These are phyloP conservation scores for Plectosphaerella cucumerina DNA, from an alignment of 2,329 filamentous ascomycete species.

Conservation along the genomic window DNA sequence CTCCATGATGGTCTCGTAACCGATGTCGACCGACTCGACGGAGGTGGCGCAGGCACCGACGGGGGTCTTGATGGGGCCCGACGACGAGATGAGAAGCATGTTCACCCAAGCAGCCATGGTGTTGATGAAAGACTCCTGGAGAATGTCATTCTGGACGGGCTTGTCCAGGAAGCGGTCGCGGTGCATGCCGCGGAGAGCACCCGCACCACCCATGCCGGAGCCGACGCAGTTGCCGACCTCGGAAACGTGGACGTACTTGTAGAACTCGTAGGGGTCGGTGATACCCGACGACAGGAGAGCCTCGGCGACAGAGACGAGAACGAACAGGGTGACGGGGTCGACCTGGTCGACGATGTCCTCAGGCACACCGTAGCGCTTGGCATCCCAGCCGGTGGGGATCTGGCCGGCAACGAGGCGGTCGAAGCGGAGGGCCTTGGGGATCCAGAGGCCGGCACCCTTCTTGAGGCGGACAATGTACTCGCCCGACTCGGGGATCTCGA, in stretches of 20 bases:
- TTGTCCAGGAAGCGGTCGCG: conserved; percentile 96
- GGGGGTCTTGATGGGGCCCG: conserved; percentile 96
- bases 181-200: conserved; percentile 94
- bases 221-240: conserved; percentile 98
- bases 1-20: conserved; percentile 97
- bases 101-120: conserved; percentile 99
- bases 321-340: conserved; percentile 91
- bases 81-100: conserved; percentile 96
- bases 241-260: conserved; percentile 98
- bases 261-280: conserved; percentile 98
- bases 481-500: conserved; percentile 88
- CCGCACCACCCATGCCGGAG: conserved; percentile 95
- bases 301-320: conserved; percentile 91
- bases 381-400: conserved; percentile 95
- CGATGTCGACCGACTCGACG: conserved; percentile 95
- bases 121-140: conserved; percentile 99
- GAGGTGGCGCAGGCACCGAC: conserved; percentile 96
- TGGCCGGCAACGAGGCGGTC: conserved; percentile 96
- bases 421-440: conserved; percentile 95
- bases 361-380: conserved; percentile 91
- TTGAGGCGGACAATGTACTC: conserved; percentile 92
- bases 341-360: conserved; percentile 98
- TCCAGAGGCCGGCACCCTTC: conserved; percentile 92
- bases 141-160: conserved; percentile 96
- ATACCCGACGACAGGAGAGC: conserved; percentile 89